Percentiles rank a stretch among this genome's conserved stretches.
Conservation (phyloP, 2,329 filamentous ascomycete genomes). For the Verticillium klebahnii region DNA sequence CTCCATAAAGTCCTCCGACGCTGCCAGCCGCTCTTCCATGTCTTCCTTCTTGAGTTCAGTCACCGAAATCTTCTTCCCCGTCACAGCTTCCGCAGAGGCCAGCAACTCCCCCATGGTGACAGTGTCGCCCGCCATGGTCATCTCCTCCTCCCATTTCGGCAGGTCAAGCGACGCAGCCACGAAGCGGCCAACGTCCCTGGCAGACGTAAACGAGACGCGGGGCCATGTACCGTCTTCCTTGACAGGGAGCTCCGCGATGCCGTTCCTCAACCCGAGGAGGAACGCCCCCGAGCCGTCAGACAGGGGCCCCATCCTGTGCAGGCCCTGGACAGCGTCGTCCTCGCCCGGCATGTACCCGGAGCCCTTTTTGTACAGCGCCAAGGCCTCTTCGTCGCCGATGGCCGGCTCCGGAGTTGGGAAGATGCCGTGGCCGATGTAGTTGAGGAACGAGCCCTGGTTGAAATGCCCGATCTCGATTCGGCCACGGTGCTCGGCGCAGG, state of each 20-base stretch:
- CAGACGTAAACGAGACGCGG: neutral
- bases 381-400: neutral
- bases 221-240: constrained; percentile 1
- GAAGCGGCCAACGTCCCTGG: neutral
- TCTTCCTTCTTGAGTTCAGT: neutral
- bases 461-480: neutral
- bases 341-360: neutral
- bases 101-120: constrained; percentile 1
- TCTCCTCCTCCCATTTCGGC: constrained; percentile 1
- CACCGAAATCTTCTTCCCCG: constrained; percentile 1
- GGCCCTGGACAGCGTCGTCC: neutral
- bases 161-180: constrained; percentile 1
- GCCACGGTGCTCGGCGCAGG: neutral
- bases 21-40: neutral
- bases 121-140: neutral
- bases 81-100: neutral
- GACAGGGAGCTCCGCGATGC: constrained; percentile 1
- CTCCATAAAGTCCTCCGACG: neutral
- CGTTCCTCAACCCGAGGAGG: neutral
- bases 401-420: neutral
- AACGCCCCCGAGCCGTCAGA: neutral
- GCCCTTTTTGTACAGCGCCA: neutral
- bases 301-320: neutral
- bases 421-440: constrained; percentile 1
- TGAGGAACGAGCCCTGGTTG: constrained; percentile 2